Conservation (phyloP, 768 basidiomycete species). For the Scleroderma bovista region DNA sequence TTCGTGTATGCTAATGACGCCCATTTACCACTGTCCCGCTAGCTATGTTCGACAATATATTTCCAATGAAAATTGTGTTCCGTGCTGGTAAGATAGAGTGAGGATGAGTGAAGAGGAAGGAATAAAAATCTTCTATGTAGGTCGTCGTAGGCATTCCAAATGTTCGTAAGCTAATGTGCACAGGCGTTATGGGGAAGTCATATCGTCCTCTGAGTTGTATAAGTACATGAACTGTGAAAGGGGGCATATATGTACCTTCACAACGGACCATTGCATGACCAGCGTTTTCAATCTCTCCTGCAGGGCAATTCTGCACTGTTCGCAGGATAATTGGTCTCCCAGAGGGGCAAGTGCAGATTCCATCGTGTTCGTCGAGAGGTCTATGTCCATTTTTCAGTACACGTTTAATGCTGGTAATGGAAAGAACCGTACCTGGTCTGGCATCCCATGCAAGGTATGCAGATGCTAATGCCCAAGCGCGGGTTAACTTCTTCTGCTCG, state of each 20-base stretch:
- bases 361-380: conserved; percentile 67
- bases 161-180: background rate
- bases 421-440: conserved; percentile 52
- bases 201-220: conserved; percentile 46
- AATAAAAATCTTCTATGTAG: too few relatives aligned
- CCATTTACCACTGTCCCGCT: background rate
- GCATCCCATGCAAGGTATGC: conserved; percentile 85
- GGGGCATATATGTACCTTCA: conserved; percentile 48
- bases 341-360: conserved; percentile 68
- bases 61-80: too few relatives aligned
- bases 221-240: conserved; percentile 1
- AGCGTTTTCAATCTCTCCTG: conserved; percentile 63
- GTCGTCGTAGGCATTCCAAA: background rate
- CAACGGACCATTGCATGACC: conserved; percentile 70
- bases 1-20: conserved; percentile 4
- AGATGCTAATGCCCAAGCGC: conserved; percentile 78
- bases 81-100: too few relatives aligned
- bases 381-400: conserved; percentile 30
- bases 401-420: background rate
- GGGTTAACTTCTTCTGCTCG: conserved; percentile 73
- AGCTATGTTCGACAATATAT: too few relatives aligned
- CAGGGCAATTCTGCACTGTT: conserved; percentile 59
- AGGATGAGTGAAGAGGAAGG: too few relatives aligned
- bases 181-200: conserved; percentile 24
- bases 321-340: conserved; percentile 62